Base-by-base conservation (phyloP, 495 filamentous ascomycete species). In the Arthonia radiata region DNA sequence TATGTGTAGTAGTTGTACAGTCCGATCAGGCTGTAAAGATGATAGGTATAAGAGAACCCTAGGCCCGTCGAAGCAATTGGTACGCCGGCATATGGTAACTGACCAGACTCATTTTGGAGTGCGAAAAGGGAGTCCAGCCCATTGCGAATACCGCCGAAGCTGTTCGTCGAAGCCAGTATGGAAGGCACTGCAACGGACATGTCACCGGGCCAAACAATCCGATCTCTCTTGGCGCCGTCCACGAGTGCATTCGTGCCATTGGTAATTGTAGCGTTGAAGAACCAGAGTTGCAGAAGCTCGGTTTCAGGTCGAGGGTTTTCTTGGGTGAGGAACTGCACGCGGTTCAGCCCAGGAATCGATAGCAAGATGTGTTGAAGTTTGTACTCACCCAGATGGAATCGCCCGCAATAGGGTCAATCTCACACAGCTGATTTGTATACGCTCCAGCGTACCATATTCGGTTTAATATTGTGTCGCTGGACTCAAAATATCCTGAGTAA, bases 171-270 rank as follows among this genome's bases (percentile, higher is more conserved):
- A 5, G 57, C 49, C 3, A 51, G 47, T 18, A 58, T 47, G 6
- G 41, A 42, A 6, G 58, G 56, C 2, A 59, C 43, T 6, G 57
- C 52, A 29, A 59, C 50, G 3, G 37, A 39, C 53, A 58, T 53
- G 24, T 9, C 60, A 56, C 5, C 32, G 18, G 60, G 52, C 58
- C 59, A 66, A 4, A 65, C 55, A 5, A 64, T 42, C 0, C 61
- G 52, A 35, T 69, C 64, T 23, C 61, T 43, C 35, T 67, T 66
- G 2, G 61, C 64, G 5, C 61, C 61, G 35, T 67, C 63, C 8
- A 31, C 29, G 3, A 37, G 19, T 4, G 11, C 22, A 14, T n/a
- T n/a, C n/a, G n/a, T n/a, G n/a, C n/a, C n/a, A n/a, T 22, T 22
- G 7, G 11, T 11, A 22, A 22, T 22, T 11, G 19, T 22, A 11